Percentiles rank a stretch among this genome's conserved stretches.
phyloP scores from a whole-genome alignment of 805 yeast species.

The Kodamaea fukazawae region DNA sequence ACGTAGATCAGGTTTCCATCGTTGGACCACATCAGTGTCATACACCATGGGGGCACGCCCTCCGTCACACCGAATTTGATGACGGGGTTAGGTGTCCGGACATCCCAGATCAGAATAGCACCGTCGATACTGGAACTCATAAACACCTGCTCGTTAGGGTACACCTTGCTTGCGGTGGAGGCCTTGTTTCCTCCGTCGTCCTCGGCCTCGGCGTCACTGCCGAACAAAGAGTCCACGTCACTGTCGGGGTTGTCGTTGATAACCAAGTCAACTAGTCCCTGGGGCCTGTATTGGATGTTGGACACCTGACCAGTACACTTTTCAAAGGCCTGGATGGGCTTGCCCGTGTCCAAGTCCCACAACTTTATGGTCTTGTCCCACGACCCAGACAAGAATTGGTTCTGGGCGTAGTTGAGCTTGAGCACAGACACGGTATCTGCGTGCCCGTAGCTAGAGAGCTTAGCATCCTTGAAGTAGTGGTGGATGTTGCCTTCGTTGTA shows the following conservation, averaged over 20 bases:
- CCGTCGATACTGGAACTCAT: slow-evolving; percentile 86
- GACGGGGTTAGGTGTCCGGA: slow-evolving; percentile 48
- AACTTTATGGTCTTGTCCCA: slow-evolving; percentile 83
- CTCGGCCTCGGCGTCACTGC: slow-evolving; percentile 35
- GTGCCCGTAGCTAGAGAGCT: slow-evolving; percentile 50
- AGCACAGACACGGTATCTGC: slow-evolving; percentile 72
- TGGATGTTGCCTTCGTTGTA: slow-evolving; percentile 78
- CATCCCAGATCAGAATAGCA: slow-evolving; percentile 77
- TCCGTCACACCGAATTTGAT: slow-evolving; percentile 54
- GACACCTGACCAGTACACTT: slow-evolving; percentile 79
- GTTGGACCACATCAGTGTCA: slow-evolving; percentile 82
- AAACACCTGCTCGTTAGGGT: slow-evolving; percentile 50
- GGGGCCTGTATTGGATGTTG: slow-evolving; percentile 67
- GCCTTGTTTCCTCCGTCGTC: slow-evolving; percentile 8
- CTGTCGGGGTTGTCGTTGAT: slow-evolving; percentile 15
- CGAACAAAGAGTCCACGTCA: slow-evolving; percentile 44
- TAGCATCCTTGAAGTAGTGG: slow-evolving; percentile 58
- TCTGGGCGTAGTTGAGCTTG: slow-evolving; percentile 59
- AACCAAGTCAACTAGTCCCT: slow-evolving; percentile 45
- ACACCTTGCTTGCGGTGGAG: slow-evolving; percentile 17
- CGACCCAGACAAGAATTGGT: slow-evolving; percentile 70
- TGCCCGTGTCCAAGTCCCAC: slow-evolving; percentile 86
- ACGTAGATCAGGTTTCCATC: slow-evolving; percentile 77
- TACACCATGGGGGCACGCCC: slow-evolving; percentile 91
- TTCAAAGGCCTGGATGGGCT: slow-evolving; percentile 43